phyloP scores from a whole-genome alignment of 2,329 filamentous ascomycete species.

The Talaromyces albobiverticillius region DNA sequence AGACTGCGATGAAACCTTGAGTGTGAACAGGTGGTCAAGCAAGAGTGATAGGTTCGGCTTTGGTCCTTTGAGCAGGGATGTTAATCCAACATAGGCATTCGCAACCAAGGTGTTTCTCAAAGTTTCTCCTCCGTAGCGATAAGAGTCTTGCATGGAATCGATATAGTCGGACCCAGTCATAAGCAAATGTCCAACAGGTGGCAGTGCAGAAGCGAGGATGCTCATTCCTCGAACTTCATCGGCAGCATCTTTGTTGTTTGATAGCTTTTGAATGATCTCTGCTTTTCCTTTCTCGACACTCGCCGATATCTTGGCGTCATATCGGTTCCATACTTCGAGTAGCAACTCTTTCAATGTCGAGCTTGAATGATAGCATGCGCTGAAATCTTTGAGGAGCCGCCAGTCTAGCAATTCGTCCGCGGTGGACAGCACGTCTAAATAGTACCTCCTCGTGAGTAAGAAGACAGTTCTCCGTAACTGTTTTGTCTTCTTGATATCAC shows the following conservation, averaged over 20 bases:
- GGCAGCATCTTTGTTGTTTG: slow-evolving; percentile 14
- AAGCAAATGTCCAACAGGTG: slow-evolving; percentile 57
- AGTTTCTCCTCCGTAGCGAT: slow-evolving; percentile 45
- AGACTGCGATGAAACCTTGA: slow-evolving; percentile 64
- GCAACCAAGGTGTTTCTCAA: slow-evolving; percentile 68
- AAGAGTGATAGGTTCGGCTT: slow-evolving; percentile 71
- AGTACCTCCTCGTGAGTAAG: slow-evolving; percentile 59
- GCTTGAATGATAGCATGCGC: slow-evolving; percentile 65
- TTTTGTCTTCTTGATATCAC: slow-evolving; percentile 22
- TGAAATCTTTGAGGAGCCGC: slow-evolving; percentile 66
- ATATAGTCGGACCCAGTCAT: slow-evolving; percentile 85
- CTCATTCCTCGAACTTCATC: slow-evolving; percentile 36
- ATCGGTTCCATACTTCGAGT: slow-evolving; percentile 47
- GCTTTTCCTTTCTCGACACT: slow-evolving; percentile 37
- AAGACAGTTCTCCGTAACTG: slow-evolving; percentile 64
- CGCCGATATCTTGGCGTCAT: slow-evolving; percentile 31
- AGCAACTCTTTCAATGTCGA: slow-evolving; percentile 52
- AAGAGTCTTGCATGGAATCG: slow-evolving; percentile 61
- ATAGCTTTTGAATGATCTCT: slow-evolving; percentile 30
- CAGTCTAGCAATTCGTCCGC: slow-evolving; percentile 55
- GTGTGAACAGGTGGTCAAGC: slow-evolving; percentile 76
- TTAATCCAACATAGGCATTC: slow-evolving; percentile 71
- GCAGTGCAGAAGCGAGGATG: slow-evolving; percentile 37
- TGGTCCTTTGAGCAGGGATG: slow-evolving; percentile 64
- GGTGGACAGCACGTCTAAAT: slow-evolving; percentile 47